phyloP scores from a whole-genome alignment of 768 basidiomycete genomes.

The Agrocybe pediades region DNA sequence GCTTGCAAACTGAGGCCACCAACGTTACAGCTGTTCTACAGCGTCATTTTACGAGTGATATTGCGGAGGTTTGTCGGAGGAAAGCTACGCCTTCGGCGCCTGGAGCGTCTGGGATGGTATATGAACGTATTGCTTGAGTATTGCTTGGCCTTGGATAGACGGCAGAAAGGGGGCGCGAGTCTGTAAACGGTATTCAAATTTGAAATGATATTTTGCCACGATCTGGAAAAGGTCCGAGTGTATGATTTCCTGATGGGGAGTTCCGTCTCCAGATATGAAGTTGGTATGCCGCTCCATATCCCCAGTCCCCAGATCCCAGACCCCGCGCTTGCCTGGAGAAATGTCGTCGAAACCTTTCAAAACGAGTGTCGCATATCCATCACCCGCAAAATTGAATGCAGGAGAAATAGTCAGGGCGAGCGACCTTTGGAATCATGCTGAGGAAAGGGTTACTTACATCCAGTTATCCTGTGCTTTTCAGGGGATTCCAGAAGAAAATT shows the following conservation, averaged over 20 bases:
- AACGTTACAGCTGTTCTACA: too few species aligned
- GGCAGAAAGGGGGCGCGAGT: neutral
- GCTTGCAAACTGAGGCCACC: too few species aligned
- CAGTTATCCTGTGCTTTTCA: too few species aligned
- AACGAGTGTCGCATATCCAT: neutral
- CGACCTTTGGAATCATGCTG: neutral
- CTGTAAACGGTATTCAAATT: slow-evolving; percentile 4
- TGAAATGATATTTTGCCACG: slow-evolving; percentile 2
- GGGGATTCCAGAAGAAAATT: too few species aligned
- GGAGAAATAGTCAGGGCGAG: neutral
- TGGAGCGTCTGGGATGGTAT: neutral
- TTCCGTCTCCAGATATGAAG: neutral
- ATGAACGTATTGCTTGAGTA: too few species aligned
- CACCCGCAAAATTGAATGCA: neutral
- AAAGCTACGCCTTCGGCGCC: slow-evolving; percentile 16
- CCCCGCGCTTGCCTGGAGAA: slow-evolving; percentile 24
- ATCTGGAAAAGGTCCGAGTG: slow-evolving; percentile 14
- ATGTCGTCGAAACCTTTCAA: slow-evolving; percentile 30
- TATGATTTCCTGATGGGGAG: slow-evolving; percentile 8
- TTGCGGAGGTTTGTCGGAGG: slow-evolving; percentile 21
- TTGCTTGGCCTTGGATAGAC: too few species aligned
- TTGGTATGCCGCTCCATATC: neutral
- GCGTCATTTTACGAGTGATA: too few species aligned
- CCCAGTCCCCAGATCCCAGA: slow-evolving; percentile 6
- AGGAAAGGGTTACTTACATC: too few species aligned